Conservation (phyloP, 2,329 filamentous ascomycete genomes). For the Blastomyces silverae region DNA sequence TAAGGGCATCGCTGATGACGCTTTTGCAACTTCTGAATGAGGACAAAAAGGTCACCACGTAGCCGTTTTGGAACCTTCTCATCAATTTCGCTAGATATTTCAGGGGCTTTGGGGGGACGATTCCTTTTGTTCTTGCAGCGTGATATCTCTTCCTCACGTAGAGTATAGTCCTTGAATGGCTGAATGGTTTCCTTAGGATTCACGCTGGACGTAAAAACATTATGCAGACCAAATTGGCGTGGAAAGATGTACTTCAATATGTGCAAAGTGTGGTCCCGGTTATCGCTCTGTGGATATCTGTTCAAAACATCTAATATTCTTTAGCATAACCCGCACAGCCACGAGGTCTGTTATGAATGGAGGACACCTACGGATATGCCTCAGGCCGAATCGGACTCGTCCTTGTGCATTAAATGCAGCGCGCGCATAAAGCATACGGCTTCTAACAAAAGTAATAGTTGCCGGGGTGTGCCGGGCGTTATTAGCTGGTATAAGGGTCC, state of each 20-base stretch:
- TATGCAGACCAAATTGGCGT: slow-evolving; percentile 80
- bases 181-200: slow-evolving; percentile 62
- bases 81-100: background rate
- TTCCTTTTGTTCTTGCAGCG: slow-evolving; percentile 19
- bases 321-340: slow-evolving; percentile 15
- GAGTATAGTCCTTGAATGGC: slow-evolving; percentile 73
- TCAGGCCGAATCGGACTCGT: slow-evolving; percentile 64
- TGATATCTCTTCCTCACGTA: slow-evolving; percentile 74
- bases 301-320: slow-evolving; percentile 67
- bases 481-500: background rate
- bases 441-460: slow-evolving; percentile 69
- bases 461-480: slow-evolving; percentile 32
- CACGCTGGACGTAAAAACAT: slow-evolving; percentile 72
- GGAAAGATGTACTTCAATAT: slow-evolving; percentile 93
- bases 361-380: slow-evolving; percentile 65
- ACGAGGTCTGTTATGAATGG: slow-evolving; percentile 2
- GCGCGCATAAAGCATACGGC: slow-evolving; percentile 77
- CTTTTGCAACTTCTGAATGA: slow-evolving; percentile 63
- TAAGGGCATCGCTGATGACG: slow-evolving; percentile 73
- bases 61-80: slow-evolving; percentile 46
- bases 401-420: slow-evolving; percentile 63
- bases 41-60: slow-evolving; percentile 51
- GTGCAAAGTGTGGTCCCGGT: slow-evolving; percentile 55
- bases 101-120: background rate
- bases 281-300: slow-evolving; percentile 50